These are phyloP conservation scores for Cyclotella baltica DNA, from an alignment of 108 stramenopile species.

Conservation along the genomic window DNA sequence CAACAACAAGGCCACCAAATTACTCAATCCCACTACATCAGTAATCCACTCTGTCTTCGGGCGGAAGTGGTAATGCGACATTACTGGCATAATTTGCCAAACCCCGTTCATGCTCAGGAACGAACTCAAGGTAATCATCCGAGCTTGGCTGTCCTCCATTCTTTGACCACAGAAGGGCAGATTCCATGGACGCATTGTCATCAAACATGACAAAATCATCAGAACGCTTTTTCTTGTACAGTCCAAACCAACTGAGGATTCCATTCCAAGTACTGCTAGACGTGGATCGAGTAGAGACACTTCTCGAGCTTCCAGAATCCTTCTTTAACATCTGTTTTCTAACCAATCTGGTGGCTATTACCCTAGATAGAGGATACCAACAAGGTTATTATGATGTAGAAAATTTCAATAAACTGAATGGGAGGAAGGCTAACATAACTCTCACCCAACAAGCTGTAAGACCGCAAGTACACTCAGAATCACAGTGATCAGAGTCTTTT, in stretches of 20 bases:
- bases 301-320: conserved; percentile 6
- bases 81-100: conserved; percentile 24
- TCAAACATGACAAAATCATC: conserved; percentile 52
- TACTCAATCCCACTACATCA: background rate
- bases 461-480: conserved; percentile 28
- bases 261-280: conserved; percentile 12
- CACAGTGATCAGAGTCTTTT: conserved; percentile 27
- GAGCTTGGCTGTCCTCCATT: conserved; percentile 43
- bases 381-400: background rate
- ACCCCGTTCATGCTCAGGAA: conserved; percentile 44
- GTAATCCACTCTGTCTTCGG: conserved; percentile 38
- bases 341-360: background rate
- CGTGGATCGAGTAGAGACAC: background rate
- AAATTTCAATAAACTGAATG: background rate
- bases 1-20: background rate
- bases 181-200: conserved; percentile 51
- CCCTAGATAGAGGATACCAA: background rate
- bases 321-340: background rate
- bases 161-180: conserved; percentile 47
- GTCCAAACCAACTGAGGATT: conserved; percentile 28
- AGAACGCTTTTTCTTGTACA: conserved; percentile 27
- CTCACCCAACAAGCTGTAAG: conserved; percentile 37
- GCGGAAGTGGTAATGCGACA: conserved; percentile 29
- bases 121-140: conserved; percentile 49
- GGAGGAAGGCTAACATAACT: background rate